Conservation (phyloP, 2,329 filamentous ascomycete genomes). For the Trichoderma sp. region DNA sequence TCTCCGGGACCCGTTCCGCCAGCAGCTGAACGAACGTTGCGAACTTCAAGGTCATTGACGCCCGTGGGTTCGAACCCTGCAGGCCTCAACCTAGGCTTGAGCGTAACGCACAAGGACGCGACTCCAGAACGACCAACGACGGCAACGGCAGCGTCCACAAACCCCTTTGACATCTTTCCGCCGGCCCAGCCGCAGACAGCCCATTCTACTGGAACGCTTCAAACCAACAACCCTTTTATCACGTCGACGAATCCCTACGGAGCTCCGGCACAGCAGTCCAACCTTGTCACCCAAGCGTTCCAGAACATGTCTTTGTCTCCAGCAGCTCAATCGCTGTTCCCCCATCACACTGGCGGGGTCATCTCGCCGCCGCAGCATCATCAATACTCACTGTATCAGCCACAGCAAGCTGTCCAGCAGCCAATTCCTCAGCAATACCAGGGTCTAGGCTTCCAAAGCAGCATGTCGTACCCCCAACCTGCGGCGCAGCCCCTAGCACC, state of each 20-base stretch:
- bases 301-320: conserved; percentile 70
- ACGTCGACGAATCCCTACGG: conserved; percentile 72
- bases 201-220: conserved; percentile 64
- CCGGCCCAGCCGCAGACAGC: conserved; percentile 61
- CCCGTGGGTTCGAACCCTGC: conserved; percentile 48
- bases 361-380: conserved; percentile 44
- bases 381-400: conserved; percentile 46
- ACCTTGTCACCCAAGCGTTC: conserved; percentile 62
- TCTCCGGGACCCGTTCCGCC: conserved; percentile 41
- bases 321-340: conserved; percentile 63
- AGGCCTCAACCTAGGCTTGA: conserved; percentile 39
- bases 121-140: conserved; percentile 41
- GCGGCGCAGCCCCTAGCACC: conserved; percentile 41
- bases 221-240: conserved; percentile 57
- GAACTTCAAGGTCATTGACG: conserved; percentile 56
- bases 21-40: conserved; percentile 50
- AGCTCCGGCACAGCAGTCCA: conserved; percentile 43
- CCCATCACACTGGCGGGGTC: conserved; percentile 71
- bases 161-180: conserved; percentile 67
- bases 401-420: conserved; percentile 46
- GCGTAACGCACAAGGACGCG: conserved; percentile 34
- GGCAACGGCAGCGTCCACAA: conserved; percentile 55
- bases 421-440: conserved; percentile 45
- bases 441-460: conserved; percentile 44
- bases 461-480: conserved; percentile 46